Base-by-base conservation (phyloP, 2,329 filamentous ascomycete species). In the Fusarium austroafricanum region DNA sequence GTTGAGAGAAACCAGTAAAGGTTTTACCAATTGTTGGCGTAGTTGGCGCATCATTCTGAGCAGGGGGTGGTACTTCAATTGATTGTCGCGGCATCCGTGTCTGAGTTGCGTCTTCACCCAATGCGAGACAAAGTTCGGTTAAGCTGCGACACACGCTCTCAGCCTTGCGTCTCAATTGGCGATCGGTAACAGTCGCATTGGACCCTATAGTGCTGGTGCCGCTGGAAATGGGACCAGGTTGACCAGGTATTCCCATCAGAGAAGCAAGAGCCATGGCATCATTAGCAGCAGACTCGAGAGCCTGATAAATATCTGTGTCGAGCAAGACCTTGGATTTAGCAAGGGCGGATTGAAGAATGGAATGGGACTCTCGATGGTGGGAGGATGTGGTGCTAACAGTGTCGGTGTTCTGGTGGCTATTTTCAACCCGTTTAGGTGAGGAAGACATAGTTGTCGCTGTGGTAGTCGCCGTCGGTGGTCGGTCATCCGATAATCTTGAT, bases 111-210 rank as follows among this genome's bases (percentile, higher is more conserved):
- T 88, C 87, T 66, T 92, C 91, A 29, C 90, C 89, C 54, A 99
- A 82, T 1, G 94, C 92, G 56, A 99, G 87, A 75, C 93, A 97
- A 9, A 99, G 84, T 78, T 99, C 96, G 0, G 95, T 98, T 68
- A 99, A 81, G 74, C 92, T 96, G 54, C 95, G 91, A 77, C 96
- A 98, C 76, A 99, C 89, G 75, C 92, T 94, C 76, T 99, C 95
- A 28, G 93, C 93, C 79, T 97, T 97, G 65, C 95, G 89, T 47
- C 94, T 89, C 17, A 97, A 84, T 76, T 97, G 93, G 50, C 96
- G 89, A 76, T 99, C 95, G 2, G 92, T 90, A 12, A 89, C 80
- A 1, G 83, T 83, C 14, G 81, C 78, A 50, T 80, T 79, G 33
- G 81, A 79, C 29, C 90, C 87, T 59, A 90, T 86, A 50, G 85